phyloP scores from a whole-genome alignment of 805 yeast genomes.

The Yamadazyma kitorensis region DNA sequence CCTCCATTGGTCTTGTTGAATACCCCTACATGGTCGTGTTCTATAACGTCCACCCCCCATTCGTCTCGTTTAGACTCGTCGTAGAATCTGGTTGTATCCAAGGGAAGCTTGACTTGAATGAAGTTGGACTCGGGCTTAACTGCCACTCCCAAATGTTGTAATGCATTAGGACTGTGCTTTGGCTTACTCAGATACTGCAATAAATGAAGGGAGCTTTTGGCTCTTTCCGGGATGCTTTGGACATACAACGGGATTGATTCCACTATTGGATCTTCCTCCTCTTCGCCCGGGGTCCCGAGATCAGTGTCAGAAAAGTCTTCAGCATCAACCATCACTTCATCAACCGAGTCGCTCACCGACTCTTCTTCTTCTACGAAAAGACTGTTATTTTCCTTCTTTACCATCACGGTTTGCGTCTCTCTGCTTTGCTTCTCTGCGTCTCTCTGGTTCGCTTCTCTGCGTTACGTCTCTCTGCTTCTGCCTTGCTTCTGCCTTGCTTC shows the following conservation, averaged over 20 bases:
- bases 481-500: no score
- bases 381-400: no score
- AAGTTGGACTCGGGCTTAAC: conserved; percentile 61
- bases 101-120: conserved; percentile 74
- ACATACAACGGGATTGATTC: conserved; percentile 37
- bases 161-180: conserved; percentile 25
- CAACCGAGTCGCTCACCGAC: conserved; percentile 1
- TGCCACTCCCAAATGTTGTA: conserved; percentile 35
- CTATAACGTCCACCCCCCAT: conserved; percentile 58
- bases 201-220: conserved; percentile 24
- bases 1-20: conserved; percentile 52
- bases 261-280: conserved; percentile 37
- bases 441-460: no score
- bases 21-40: conserved; percentile 71
- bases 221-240: conserved; percentile 20
- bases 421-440: no score
- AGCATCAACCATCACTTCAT: conserved; percentile 1
- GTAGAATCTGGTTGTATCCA: conserved; percentile 65
- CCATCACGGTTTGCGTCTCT: no score
- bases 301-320: conserved; percentile 6
- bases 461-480: no score
- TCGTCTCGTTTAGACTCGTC: conserved; percentile 60
- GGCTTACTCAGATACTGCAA: conserved; percentile 57
- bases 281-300: conserved; percentile 5
- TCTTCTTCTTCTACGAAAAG: conserved; percentile 7